phyloP scores from a whole-genome alignment of 306 rosid genomes.

The Bauhinia variegata region DNA sequence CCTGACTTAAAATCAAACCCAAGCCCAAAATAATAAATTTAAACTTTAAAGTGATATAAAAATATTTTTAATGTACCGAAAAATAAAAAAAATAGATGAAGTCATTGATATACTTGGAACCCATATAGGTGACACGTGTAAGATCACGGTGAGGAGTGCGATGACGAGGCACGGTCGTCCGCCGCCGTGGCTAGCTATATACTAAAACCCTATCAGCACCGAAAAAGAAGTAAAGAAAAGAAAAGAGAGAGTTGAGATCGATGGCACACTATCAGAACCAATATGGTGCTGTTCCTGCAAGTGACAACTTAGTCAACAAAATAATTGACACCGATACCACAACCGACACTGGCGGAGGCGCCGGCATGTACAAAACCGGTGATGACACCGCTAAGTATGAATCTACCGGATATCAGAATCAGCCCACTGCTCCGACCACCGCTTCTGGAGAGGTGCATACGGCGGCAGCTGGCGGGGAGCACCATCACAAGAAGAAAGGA shows the following conservation, averaged over 20 bases:
- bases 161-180: conserved; percentile 29
- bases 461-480: background rate
- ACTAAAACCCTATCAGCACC: background rate
- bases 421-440: background rate
- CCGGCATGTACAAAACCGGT: background rate
- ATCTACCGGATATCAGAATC: no score
- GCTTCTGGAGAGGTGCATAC: background rate
- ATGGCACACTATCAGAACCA: conserved; percentile 49
- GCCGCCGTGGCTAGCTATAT: background rate
- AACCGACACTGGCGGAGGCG: background rate
- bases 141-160: conserved; percentile 2
- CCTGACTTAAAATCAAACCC: no score
- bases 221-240: background rate
- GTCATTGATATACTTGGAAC: no score
- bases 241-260: background rate
- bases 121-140: conserved; percentile 20
- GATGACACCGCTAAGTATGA: background rate
- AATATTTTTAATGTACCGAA: no score
- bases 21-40: no score
- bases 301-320: conserved; percentile 30
- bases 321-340: conserved; percentile 19
- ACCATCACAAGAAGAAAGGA: conserved; percentile 36
- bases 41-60: no score
- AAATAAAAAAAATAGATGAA: no score
- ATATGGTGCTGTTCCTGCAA: conserved; percentile 45